Evolutionary conservation across 2,329 filamentous ascomycete genomes (phyloP), one percentile per base, ranked within the genome.

Genomic region (Coleophoma crateriformis): DNA sequence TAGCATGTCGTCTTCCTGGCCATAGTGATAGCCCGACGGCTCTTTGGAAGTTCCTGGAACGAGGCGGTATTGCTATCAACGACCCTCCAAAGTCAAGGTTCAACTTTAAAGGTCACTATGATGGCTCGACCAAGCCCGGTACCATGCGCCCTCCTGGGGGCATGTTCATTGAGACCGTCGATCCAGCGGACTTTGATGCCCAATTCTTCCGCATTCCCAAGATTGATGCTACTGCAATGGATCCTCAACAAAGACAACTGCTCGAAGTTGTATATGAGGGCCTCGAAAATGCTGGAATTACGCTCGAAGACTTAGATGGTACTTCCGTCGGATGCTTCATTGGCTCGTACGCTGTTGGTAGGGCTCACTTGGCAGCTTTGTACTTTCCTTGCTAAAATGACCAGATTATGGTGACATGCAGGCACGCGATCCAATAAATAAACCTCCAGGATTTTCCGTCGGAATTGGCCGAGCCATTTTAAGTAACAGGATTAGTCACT

Each of bases 91-190:
- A 78, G 2, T 82, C 88, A 58, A 78, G 87, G 14, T 91, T 89
- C 67, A 82, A 87, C 50, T 79, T 82, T 10, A 76, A 84, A 41
- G 81, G 77, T 14, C 86, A 90, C 61, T 80, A 77, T 55, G 85
- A 90, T 59, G 69, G 72, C 6, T 70, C 78, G 81, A 13, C 81
- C 79, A 12, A 84, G 83, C 34, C 88, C 87, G 66, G 76, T 71
- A 47, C 83, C 83, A 67, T 90, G 89, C 70, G 88, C 84, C 54
- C 85, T 78, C 48, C 83, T 85, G 67, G 88, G 83, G 1, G 84
- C 81, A 7, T 88, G 82, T 73, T 72, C 50, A 54, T 74, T 3
- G 57, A 67, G 0, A 57, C 67, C 6, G 55, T 66, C 6, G 66
- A 73, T 42, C 59, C 58, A 0, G 42, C 49, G 2, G 56, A 61